phyloP scores from a whole-genome alignment of 164 flowering plant genomes.

The Litsea cubeba region DNA sequence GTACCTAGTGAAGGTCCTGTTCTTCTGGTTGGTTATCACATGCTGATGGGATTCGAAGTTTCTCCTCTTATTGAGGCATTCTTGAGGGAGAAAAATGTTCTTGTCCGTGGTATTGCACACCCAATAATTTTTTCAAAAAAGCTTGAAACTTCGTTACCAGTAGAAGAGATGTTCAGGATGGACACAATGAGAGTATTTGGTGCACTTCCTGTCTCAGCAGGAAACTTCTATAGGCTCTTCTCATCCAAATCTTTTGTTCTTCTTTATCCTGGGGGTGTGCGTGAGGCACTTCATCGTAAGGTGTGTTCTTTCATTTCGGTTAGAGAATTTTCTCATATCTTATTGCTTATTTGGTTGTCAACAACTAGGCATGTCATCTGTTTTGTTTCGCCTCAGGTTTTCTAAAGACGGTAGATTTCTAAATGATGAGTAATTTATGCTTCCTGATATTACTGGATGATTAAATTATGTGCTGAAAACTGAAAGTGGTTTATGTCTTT shows the following conservation, averaged over 20 bases:
- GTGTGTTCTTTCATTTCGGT: conserved; percentile 26
- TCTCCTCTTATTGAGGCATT: conserved; percentile 53
- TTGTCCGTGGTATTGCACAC: conserved; percentile 79
- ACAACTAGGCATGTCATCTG: not conserved
- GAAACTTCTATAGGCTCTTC: conserved; percentile 62
- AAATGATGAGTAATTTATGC: too few species aligned
- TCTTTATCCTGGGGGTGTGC: conserved; percentile 96
- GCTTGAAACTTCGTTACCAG: conserved; percentile 14
- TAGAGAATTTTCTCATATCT: not conserved
- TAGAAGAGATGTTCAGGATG: conserved; percentile 23
- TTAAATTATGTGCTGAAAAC: too few species aligned
- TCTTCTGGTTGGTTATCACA: conserved; percentile 84
- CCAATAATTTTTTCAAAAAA: conserved; percentile 41
- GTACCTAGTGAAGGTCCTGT: conserved; percentile 91
- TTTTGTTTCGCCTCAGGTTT: too few species aligned
- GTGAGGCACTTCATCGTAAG: conserved; percentile 93
- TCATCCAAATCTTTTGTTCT: conserved; percentile 68
- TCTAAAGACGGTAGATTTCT: not conserved
- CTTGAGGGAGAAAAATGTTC: conserved; percentile 56
- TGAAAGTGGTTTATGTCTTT: too few species aligned
- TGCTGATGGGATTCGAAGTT: conserved; percentile 79
- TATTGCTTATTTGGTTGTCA: not conserved
- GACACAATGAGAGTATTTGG: conserved; percentile 70
- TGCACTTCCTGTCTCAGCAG: conserved; percentile 65
- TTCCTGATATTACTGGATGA: too few species aligned